A percentile compares a stretch with the other conserved stretches of the same genome.
phyloP scores from a whole-genome alignment of 2,329 filamentous ascomycete species.

The Xylaria polymorpha region DNA sequence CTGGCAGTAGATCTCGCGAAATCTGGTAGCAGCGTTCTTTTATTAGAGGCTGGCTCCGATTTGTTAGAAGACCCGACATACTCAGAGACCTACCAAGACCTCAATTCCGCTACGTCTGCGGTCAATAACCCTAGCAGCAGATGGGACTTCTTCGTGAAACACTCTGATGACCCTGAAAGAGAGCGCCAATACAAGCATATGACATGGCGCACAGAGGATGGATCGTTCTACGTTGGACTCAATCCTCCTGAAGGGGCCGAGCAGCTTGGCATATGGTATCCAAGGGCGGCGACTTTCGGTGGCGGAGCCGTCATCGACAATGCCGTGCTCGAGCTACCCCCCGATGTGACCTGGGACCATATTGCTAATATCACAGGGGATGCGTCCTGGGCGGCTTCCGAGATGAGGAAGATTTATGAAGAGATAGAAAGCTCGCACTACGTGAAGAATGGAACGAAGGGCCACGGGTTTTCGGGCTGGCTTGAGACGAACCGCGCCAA shows the following conservation, averaged over 20 bases:
- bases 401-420: constrained; percentile 46
- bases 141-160: constrained; percentile 67
- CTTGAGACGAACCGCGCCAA: constrained; percentile 42
- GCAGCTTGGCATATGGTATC: constrained; percentile 67
- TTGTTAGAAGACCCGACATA: constrained; percentile 57
- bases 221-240: constrained; percentile 63
- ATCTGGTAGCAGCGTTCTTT: constrained; percentile 68
- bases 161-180: constrained; percentile 66
- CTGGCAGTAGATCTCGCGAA: constrained; percentile 69
- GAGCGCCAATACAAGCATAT: constrained; percentile 68
- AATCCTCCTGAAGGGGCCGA: constrained; percentile 63
- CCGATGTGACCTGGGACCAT: constrained; percentile 57
- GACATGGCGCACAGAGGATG: constrained; percentile 63
- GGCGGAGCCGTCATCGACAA: constrained; percentile 47
- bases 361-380: constrained; percentile 54
- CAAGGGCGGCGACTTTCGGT: constrained; percentile 62
- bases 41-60: constrained; percentile 70
- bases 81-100: constrained; percentile 42
- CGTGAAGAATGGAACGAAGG: constrained; percentile 54
- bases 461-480: constrained; percentile 46
- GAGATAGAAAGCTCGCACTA: constrained; percentile 46
- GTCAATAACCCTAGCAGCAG: constrained; percentile 64
- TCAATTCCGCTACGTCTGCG: constrained; percentile 24
- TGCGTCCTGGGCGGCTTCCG: constrained; percentile 43
- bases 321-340: constrained; percentile 54